These are phyloP conservation scores for Coccomyxa subellipsoidea DNA, from an alignment of 163 green algal species.

Conservation along the genomic window DNA sequence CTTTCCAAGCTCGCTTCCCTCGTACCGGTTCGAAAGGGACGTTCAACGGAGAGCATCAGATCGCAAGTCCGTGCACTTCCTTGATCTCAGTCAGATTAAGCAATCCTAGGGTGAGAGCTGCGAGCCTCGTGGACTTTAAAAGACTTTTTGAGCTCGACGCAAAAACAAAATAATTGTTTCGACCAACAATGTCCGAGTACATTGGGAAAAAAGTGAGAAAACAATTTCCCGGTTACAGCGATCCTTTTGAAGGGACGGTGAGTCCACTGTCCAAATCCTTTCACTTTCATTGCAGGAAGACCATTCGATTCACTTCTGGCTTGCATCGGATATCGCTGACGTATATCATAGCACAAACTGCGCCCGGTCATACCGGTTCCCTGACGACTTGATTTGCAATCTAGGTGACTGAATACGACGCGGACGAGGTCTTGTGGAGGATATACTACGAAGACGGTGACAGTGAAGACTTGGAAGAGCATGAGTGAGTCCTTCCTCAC, in stretches of 20 bases:
- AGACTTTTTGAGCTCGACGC: no score
- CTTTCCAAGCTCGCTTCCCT: no score
- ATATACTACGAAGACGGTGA: neutral
- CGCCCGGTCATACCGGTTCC: neutral
- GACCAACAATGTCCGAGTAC: neutral
- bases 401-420: neutral
- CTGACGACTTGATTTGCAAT: neutral
- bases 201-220: neutral
- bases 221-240: neutral
- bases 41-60: neutral
- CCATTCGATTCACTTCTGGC: no score
- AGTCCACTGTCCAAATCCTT: neutral
- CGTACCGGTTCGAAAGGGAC: no score
- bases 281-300: no score
- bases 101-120: neutral
- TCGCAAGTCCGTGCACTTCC: neutral
- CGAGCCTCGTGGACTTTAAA: neutral
- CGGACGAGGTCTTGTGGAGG: neutral
- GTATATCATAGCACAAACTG: no score
- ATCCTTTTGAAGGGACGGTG: neutral
- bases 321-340: no score
- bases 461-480: neutral
- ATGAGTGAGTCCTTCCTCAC: neutral
- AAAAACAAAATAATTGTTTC: no score
- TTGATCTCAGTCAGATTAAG: neutral